Evolutionary conservation across 345 rosid species (phyloP).

Genomic region (Fremontodendron californicum): DNA sequence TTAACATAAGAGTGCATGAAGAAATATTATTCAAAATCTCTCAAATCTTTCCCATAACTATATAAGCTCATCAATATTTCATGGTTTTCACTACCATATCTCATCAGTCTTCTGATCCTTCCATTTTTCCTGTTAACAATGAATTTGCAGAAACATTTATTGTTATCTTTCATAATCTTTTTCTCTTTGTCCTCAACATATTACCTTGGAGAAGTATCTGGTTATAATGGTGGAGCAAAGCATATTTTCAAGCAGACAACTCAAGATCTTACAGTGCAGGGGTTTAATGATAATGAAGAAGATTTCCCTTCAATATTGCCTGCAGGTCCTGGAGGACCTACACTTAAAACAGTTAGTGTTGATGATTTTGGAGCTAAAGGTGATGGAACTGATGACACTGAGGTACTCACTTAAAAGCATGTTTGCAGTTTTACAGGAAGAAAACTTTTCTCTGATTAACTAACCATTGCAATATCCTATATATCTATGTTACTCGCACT

Average conservation of each 20-base stretch:
- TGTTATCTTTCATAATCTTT: neutral
- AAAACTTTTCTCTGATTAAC: neutral
- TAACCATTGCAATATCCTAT: no score
- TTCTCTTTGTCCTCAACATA: neutral
- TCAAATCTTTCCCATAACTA: neutral
- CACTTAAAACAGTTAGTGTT: conserved; percentile 31
- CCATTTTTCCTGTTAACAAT: neutral
- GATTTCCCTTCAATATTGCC: neutral
- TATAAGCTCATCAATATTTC: neutral
- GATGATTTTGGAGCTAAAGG: conserved; percentile 59
- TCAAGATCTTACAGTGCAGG: neutral
- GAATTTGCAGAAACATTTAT: neutral
- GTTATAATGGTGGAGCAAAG: conserved; percentile 24
- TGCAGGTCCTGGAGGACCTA: conserved; percentile 2
- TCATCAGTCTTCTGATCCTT: neutral
- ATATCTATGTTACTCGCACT: no score
- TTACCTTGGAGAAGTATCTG: conserved; percentile 22
- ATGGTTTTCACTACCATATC: neutral
- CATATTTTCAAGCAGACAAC: conserved; percentile 27
- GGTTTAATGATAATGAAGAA: conserved; percentile 5
- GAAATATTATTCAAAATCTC: neutral
- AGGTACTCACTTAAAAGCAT: conserved; percentile 35
- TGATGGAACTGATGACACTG: conserved; percentile 54
- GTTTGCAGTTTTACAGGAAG: neutral
- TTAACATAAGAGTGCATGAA: neutral